These are phyloP conservation scores for Phytophthora vignae DNA, from an alignment of 352 stramenopile genomes.

Conservation along the genomic window DNA sequence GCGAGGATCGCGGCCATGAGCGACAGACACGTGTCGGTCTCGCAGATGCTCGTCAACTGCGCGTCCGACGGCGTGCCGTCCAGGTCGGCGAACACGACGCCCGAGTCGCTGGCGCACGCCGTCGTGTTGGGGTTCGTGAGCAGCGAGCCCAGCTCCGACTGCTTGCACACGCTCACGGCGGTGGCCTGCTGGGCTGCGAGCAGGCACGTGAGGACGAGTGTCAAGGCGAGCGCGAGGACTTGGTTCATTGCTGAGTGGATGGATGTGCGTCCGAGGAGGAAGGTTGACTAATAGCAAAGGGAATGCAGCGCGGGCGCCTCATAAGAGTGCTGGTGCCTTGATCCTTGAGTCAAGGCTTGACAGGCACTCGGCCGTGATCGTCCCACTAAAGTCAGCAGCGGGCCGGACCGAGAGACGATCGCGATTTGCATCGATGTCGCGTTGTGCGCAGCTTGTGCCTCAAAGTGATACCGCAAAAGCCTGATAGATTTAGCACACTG, in stretches of 20 bases:
- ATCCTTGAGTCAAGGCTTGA: background rate
- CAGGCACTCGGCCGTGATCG: slow-evolving; percentile 1
- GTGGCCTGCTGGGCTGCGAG: background rate
- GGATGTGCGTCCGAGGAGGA: slow-evolving; percentile 4
- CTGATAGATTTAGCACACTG: too few relatives aligned
- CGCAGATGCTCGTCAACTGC: slow-evolving; percentile 41
- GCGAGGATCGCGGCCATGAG: slow-evolving; percentile 48
- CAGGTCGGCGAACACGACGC: slow-evolving; percentile 31
- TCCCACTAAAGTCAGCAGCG: slow-evolving; percentile 31
- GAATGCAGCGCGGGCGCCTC: background rate
- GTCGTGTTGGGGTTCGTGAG: slow-evolving; percentile 44
- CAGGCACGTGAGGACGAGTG: slow-evolving; percentile 4
- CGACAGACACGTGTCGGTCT: slow-evolving; percentile 32
- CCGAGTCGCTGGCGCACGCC: slow-evolving; percentile 35
- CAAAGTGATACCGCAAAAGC: too few relatives aligned
- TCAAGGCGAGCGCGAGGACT: slow-evolving; percentile 10
- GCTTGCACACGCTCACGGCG: slow-evolving; percentile 30
- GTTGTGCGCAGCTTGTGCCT: too few relatives aligned
- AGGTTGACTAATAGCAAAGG: slow-evolving; percentile 18
- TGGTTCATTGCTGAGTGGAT: slow-evolving; percentile 19
- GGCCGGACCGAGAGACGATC: slow-evolving; percentile 10
- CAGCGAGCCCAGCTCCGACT: slow-evolving; percentile 37
- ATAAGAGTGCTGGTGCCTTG: background rate
- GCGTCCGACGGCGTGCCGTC: slow-evolving; percentile 32
- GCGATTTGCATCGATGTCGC: background rate